Conservation (phyloP, 1,284 basidiomycete species). For the Leucoagaricus sp. region DNA sequence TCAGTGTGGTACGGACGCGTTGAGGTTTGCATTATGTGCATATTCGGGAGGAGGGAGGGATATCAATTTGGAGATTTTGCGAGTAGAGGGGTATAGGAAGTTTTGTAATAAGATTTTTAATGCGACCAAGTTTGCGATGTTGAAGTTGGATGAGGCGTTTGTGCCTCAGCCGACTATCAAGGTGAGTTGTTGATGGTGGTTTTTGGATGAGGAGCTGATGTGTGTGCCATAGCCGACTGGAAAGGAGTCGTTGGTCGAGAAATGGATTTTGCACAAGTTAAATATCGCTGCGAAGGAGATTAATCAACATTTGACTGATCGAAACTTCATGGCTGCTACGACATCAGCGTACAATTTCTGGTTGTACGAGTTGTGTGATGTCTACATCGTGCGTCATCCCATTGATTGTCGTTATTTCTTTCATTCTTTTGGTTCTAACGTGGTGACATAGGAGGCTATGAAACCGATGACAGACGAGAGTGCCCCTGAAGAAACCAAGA, state of each 20-base stretch:
- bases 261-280: constrained; percentile 95
- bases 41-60: constrained; percentile 94
- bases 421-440: not conserved
- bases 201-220: constrained; percentile 14
- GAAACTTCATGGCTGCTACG: constrained; percentile 95
- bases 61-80: constrained; percentile 94
- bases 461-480: constrained; percentile 92
- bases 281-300: constrained; percentile 80
- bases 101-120: constrained; percentile 99
- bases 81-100: constrained; percentile 99
- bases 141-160: constrained; percentile 86
- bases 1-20: constrained; percentile 96
- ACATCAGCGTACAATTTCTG: constrained; percentile 91
- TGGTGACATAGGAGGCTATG: constrained; percentile 80
- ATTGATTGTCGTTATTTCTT: not conserved
- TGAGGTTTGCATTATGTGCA: constrained; percentile 94
- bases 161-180: constrained; percentile 71
- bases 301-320: constrained; percentile 75
- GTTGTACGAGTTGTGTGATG: constrained; percentile 98
- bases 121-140: constrained; percentile 97
- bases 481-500: constrained; percentile 60
- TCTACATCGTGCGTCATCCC: constrained; percentile 94
- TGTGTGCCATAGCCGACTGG: constrained; percentile 69
- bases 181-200: constrained; percentile 40
- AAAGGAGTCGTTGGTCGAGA: constrained; percentile 89